Base-by-base conservation (phyloP, 352 stramenopile genomes). In the Phytophthora chlamydospora region DNA sequence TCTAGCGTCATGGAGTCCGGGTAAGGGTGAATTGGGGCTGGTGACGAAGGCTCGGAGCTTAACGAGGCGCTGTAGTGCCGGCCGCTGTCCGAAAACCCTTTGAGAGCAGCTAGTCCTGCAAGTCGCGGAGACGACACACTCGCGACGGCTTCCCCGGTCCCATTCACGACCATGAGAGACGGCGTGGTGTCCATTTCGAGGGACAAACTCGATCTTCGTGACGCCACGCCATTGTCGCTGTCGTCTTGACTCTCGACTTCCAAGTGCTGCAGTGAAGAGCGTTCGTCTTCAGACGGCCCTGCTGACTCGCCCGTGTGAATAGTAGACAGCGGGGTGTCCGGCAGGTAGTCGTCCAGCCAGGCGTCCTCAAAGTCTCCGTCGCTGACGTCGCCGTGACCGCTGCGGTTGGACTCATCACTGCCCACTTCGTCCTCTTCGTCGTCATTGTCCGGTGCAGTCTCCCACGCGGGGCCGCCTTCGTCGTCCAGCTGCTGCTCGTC, bases 261-360 rank as follows among this genome's bases (percentile, higher is more conserved):
- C 34, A 56, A 13, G 31, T 58, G 58, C 3, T 62, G 41, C 31
- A 43, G 19, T 6, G 42, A 47, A 36, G 24, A 32, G 14, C 52
- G 46, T 12, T 60, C 47, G n/a, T 71, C 48, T 7, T 58, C 49
- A 1, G 40, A 55, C 1, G 32, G 32, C 27, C 46, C 43, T 36
- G 29, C 55, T 17, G 36, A 39, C 13, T 53, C 42, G 10, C 44
- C 24, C 7, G 36, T 46, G n/a, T 58, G 12, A 17, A 38, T 17
- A 17, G 3, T 36, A 24, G 60, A 42, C 19, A 48, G 4, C 12
- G 52, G 19, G 7, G 33, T 39, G 16, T 60, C 65, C 7, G 53
- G 44, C 14, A 80, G 40, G 36, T 76, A 81, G 58, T 81, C 62
- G 11, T 78, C 73, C 4, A 76, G 41, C 69, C 73, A 81, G 8